phyloP scores from a whole-genome alignment of 2,329 filamentous ascomycete genomes.

The Trichophyton schoenleinii region DNA sequence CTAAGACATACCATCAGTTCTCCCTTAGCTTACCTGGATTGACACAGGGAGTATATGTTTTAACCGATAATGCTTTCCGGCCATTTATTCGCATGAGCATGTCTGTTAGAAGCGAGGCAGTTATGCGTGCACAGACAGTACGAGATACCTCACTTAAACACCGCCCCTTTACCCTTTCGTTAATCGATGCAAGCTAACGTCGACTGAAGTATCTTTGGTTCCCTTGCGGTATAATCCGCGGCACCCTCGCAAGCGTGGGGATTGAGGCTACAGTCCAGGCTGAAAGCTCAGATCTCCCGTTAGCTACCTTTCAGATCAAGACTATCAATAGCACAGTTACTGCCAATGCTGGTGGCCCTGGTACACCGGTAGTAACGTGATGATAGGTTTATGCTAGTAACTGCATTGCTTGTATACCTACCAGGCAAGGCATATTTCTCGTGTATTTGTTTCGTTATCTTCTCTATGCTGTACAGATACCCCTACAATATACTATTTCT shows the following conservation, averaged over 20 bases:
- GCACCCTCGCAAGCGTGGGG: slow-evolving; percentile 82
- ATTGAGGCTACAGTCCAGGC: slow-evolving; percentile 85
- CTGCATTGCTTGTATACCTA: background rate
- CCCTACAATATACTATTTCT: background rate
- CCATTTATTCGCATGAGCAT: slow-evolving; percentile 84
- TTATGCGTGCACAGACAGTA: slow-evolving; percentile 67
- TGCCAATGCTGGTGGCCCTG: background rate
- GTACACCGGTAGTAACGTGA: background rate
- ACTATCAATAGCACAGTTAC: slow-evolving; percentile 32
- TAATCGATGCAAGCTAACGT: slow-evolving; percentile 11
- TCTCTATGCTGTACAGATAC: background rate
- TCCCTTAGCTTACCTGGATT: background rate
- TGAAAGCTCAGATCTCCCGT: slow-evolving; percentile 74
- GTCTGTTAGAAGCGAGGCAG: slow-evolving; percentile 59
- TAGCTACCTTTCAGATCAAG: slow-evolving; percentile 92
- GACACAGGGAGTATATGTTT: slow-evolving; percentile 73
- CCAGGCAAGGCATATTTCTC: background rate
- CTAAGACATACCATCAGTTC: slow-evolving; percentile 1
- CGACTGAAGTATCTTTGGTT: slow-evolving; percentile 75
- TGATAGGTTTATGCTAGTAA: background rate
- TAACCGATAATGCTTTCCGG: slow-evolving; percentile 85
- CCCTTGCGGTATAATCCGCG: slow-evolving; percentile 81
- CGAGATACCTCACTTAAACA: slow-evolving; percentile 17
- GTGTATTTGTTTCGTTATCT: background rate
- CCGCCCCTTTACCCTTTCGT: background rate